These are phyloP conservation scores for Rhexocercosporidium sp. DNA, from an alignment of 2,329 filamentous ascomycete genomes.

Conservation along the genomic window DNA sequence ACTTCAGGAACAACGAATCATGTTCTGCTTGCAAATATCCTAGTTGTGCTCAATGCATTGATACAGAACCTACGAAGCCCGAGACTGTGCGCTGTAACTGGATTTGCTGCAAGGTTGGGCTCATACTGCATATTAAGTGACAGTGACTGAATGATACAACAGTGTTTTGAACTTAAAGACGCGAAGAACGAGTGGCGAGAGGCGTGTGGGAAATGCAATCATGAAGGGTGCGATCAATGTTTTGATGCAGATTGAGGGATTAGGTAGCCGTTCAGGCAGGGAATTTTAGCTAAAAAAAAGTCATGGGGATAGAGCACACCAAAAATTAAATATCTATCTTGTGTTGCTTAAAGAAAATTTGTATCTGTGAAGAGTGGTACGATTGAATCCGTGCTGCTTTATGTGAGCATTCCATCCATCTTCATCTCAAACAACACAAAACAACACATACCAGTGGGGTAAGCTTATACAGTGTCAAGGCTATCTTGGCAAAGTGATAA, in stretches of 20 bases:
- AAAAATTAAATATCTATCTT: too few relatives aligned
- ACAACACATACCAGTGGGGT: too few relatives aligned
- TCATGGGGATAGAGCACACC: too few relatives aligned
- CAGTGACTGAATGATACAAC: neutral
- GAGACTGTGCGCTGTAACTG: neutral
- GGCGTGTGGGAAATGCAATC: neutral
- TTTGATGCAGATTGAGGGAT: neutral
- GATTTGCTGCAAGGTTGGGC: neutral
- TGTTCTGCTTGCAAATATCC: neutral
- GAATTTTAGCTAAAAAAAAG: too few relatives aligned
- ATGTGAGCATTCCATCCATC: too few relatives aligned
- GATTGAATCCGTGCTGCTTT: too few relatives aligned
- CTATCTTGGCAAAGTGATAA: too few relatives aligned
- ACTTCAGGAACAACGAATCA: neutral
- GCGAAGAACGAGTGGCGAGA: neutral
- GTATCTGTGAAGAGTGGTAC: too few relatives aligned
- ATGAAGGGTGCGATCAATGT: neutral
- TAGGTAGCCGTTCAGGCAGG: too few relatives aligned
- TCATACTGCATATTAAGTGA: neutral
- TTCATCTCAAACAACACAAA: too few relatives aligned
- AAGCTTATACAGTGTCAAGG: too few relatives aligned
- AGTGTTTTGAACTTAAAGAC: constrained; percentile 2
- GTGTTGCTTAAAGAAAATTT: too few relatives aligned
- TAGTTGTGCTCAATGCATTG: neutral
- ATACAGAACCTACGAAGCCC: neutral